Evolutionary conservation across 2,329 filamentous ascomycete species (phyloP), one percentile per base, ranked within the genome.

Genomic region (Pseudocercospora fuligena): DNA sequence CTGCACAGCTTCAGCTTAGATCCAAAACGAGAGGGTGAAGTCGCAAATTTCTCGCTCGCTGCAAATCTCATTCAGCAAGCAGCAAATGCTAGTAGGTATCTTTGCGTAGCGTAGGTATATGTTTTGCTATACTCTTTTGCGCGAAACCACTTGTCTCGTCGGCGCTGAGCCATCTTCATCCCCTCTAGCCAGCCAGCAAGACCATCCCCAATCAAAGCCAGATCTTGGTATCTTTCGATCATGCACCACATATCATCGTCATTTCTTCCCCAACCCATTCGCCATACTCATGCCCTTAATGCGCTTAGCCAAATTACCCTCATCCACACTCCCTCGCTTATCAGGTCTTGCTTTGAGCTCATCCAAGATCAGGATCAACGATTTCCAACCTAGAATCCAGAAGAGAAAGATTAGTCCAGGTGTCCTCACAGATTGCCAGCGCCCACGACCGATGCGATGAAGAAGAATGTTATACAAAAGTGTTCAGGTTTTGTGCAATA

Each of bases 301-400:
- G 59, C 73, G 71, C 69, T 78, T 78, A 16, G 71, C 68, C 67
- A 78, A 63, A 14, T 66, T 65, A 9, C 62, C 61, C 21, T 68
- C 69, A 36, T 70, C 70, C 11, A 60, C 69, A 23, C 68, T 70
- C n/a, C 74, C 71, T 29, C 77, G 70, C 71, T 79, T 79, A 81
- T 89, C 90, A 88, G 90, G 88, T 88, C 90, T 90, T 92, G 97
- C 94, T 97, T 94, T 93, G 87, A 92, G 93, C 88, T 93, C 92
- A 51, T 95, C 89, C 83, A 98, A 88, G 79, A 99, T 97, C 80
- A 92, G 90, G 82, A 94, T 87, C 77, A 99, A 86, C 66, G 74
- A 69, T 57, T 66, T 70, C 76, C 75, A 78, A 61, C 76, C 77
- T 78, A 56, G 47, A 51, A 74, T 33, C 70, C 64, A 51, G 65